Percentiles rank a stretch among this genome's conserved stretches.
phyloP scores from a whole-genome alignment of 306 rosid species.

The Dalbergia oliveri region DNA sequence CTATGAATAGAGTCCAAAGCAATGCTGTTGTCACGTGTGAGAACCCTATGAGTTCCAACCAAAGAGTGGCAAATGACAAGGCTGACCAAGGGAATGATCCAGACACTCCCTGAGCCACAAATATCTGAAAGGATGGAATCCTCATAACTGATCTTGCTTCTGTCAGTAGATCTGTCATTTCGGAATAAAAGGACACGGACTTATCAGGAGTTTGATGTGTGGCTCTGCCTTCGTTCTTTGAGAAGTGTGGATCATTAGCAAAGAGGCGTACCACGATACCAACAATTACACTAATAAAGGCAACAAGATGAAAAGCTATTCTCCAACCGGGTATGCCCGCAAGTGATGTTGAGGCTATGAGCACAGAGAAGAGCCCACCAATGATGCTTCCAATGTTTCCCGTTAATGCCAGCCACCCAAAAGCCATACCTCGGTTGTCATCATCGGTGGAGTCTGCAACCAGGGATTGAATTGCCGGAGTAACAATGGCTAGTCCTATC shows the following conservation, averaged over 20 bases:
- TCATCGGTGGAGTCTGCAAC: constrained; percentile 89
- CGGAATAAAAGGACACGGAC: constrained; percentile 44
- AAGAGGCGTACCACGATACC: constrained; percentile 68
- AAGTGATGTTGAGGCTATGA: constrained; percentile 71
- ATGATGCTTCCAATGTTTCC: constrained; percentile 76
- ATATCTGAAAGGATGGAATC: constrained; percentile 83
- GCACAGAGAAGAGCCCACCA: constrained; percentile 76
- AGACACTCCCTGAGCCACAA: constrained; percentile 92
- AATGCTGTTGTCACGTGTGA: constrained; percentile 75
- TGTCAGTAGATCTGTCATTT: constrained; percentile 58
- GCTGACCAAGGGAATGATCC: constrained; percentile 94
- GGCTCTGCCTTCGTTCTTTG: constrained; percentile 40
- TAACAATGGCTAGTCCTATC: constrained; percentile 87
- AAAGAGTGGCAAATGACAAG: constrained; percentile 77
- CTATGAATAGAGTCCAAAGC: constrained; percentile 67
- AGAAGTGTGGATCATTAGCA: constrained; percentile 76
- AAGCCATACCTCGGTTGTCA: constrained; percentile 76
- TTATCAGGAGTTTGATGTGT: constrained; percentile 22
- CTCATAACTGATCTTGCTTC: constrained; percentile 74
- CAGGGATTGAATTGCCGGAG: constrained; percentile 82
- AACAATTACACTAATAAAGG: constrained; percentile 71
- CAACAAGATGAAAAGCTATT: constrained; percentile 81
- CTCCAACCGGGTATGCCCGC: constrained; percentile 91
- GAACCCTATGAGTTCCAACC: constrained; percentile 89
- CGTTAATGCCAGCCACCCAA: constrained; percentile 83